These are phyloP conservation scores for Panus rudis DNA, from an alignment of 768 basidiomycete genomes.

Conservation along the genomic window DNA sequence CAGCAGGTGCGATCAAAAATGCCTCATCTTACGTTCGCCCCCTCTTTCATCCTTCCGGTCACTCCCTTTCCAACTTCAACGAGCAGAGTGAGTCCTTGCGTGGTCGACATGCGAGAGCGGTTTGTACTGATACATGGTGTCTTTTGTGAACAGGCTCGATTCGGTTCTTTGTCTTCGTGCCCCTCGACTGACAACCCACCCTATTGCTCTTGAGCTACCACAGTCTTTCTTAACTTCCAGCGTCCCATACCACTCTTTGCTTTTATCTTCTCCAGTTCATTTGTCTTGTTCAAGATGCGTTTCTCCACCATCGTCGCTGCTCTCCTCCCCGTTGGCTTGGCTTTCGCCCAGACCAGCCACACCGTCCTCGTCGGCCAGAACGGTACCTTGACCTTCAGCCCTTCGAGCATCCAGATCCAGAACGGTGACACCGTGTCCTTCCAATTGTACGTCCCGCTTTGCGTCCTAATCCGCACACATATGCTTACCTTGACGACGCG, in stretches of 20 bases:
- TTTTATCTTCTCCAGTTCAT: conserved; percentile 6
- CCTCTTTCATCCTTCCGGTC: conserved; percentile 22
- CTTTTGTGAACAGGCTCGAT: conserved; percentile 16
- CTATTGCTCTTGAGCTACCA: background rate
- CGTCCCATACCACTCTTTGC: background rate
- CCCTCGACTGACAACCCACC: background rate
- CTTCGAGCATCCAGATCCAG: conserved; percentile 31
- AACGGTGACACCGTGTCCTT: conserved; percentile 45
- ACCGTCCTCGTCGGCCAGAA: conserved; percentile 23
- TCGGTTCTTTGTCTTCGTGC: conserved; percentile 19
- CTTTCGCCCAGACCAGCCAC: conserved; percentile 30
- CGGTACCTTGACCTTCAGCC: conserved; percentile 23
- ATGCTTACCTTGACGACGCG: background rate
- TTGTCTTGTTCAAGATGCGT: conserved; percentile 37
- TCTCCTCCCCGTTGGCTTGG: conserved; percentile 36
- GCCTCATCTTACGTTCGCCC: conserved; percentile 15
- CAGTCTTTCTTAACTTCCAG: background rate
- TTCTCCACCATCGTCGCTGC: conserved; percentile 37
- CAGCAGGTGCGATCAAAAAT: background rate
- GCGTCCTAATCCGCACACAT: background rate
- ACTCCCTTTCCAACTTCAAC: conserved; percentile 29
- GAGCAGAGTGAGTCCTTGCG: conserved; percentile 38
- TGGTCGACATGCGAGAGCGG: background rate
- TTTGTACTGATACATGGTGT: conserved; percentile 3
- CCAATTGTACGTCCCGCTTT: conserved; percentile 37